A percentile compares a stretch with the other conserved stretches of the same genome.
phyloP scores from a whole-genome alignment of 2,329 filamentous ascomycete genomes.

The Neofusicoccum cordaticola region DNA sequence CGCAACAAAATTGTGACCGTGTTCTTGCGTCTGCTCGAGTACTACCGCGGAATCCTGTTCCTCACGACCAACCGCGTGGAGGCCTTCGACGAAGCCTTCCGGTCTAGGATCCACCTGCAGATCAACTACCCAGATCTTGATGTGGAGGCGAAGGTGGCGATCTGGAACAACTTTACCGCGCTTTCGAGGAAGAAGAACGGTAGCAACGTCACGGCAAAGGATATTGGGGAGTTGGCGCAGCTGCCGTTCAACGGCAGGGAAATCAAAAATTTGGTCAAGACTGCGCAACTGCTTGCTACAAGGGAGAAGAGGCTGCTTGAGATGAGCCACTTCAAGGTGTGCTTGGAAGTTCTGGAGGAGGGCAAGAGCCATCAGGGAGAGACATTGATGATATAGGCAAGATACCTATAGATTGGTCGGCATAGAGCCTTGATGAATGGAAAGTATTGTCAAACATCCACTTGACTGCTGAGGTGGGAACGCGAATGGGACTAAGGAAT shows the following conservation, averaged over 20 bases:
- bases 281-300: not conserved
- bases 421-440: too few relatives aligned
- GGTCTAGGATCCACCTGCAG: constrained; percentile 22
- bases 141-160: not conserved
- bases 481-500: too few relatives aligned
- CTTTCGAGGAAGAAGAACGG: not conserved
- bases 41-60: constrained; percentile 29
- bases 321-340: not conserved
- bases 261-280: constrained; percentile 10
- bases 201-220: not conserved
- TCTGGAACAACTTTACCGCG: constrained; percentile 6
- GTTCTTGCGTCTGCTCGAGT: constrained; percentile 11
- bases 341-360: not conserved
- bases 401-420: too few relatives aligned
- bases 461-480: too few relatives aligned
- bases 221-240: not conserved
- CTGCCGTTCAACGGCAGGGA: not conserved
- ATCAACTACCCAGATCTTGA: constrained; percentile 18
- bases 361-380: not conserved
- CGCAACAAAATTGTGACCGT: constrained; percentile 45
- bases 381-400: not conserved
- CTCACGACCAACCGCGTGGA: constrained; percentile 28
- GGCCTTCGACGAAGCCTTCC: constrained; percentile 24
- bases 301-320: not conserved
- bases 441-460: too few relatives aligned